Conservation (phyloP, 306 rosid species). For the Acacia crassicarpa region DNA sequence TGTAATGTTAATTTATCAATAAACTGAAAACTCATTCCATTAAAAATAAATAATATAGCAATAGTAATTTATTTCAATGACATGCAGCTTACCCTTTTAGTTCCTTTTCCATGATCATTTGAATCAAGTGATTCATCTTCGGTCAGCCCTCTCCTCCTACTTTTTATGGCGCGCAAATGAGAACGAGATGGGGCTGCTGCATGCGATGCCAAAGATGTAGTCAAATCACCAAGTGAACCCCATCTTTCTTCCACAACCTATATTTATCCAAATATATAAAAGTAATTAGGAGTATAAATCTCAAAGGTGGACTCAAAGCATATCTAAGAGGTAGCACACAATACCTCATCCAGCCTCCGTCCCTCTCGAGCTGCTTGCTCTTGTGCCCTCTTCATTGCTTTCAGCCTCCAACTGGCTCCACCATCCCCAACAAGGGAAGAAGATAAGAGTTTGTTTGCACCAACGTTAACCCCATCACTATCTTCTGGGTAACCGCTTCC, state of each 20-base stretch:
- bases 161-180: constrained; percentile 76
- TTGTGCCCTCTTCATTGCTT: constrained; percentile 93
- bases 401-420: constrained; percentile 96
- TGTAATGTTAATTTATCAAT: constrained; percentile 6
- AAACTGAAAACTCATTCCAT: constrained; percentile 11
- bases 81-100: constrained; percentile 62
- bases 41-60: constrained; percentile 4
- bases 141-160: constrained; percentile 60
- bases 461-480: constrained; percentile 41
- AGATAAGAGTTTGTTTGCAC: constrained; percentile 49
- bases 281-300: background rate
- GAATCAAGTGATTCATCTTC: constrained; percentile 48
- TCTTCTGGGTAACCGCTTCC: constrained; percentile 92
- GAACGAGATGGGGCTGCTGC: constrained; percentile 88
- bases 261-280: constrained; percentile 24
- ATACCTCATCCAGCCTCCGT: constrained; percentile 57
- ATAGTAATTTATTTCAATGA: constrained; percentile 8
- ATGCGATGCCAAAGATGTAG: constrained; percentile 66
- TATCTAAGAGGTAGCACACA: constrained; percentile 28
- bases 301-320: background rate
- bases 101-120: constrained; percentile 40
- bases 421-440: constrained; percentile 91
- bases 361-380: constrained; percentile 93
- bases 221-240: constrained; percentile 79
- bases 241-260: constrained; percentile 89